Conservation (phyloP, 2,329 filamentous ascomycete genomes). For the Dothistroma septosporum region DNA sequence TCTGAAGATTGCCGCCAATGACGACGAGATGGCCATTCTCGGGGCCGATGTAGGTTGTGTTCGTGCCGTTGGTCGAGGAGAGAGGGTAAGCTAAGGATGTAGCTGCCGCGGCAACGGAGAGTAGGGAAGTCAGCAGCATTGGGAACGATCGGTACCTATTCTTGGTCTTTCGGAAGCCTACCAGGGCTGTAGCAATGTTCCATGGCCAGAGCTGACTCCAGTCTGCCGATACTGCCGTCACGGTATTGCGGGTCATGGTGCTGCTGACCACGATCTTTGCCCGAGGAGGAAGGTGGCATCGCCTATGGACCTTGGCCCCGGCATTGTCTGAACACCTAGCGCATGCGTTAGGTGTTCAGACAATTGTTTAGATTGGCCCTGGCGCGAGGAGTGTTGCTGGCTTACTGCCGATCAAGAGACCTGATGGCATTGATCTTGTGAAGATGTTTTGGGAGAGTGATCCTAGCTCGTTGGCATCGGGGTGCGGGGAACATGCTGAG, state of each 20-base stretch:
- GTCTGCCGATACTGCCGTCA: neutral
- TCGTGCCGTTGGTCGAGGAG: neutral
- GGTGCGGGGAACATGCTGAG: conserved; percentile 55
- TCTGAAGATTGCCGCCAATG: conserved; percentile 20
- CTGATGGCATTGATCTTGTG: conserved; percentile 39
- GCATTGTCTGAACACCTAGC: no score
- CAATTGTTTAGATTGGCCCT: no score
- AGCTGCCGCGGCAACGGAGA: neutral
- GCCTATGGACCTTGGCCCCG: neutral
- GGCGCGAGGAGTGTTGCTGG: conserved; percentile 48
- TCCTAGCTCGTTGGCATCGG: conserved; percentile 51
- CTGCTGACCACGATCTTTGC: neutral
- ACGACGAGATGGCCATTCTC: conserved; percentile 21
- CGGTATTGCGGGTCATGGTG: neutral
- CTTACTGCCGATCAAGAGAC: conserved; percentile 42
- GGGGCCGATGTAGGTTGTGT: conserved; percentile 15
- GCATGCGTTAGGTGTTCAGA: no score
- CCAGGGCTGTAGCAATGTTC: neutral
- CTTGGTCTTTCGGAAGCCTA: no score
- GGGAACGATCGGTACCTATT: neutral
- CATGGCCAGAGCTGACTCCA: neutral
- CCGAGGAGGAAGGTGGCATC: neutral
- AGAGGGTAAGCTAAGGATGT: neutral
- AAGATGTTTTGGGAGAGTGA: conserved; percentile 54
- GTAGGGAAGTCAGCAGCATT: neutral